Percentiles rank a stretch among this genome's conserved stretches.
phyloP scores from a whole-genome alignment of 2,329 filamentous ascomycete genomes.

The Sphaerulina populicola region DNA sequence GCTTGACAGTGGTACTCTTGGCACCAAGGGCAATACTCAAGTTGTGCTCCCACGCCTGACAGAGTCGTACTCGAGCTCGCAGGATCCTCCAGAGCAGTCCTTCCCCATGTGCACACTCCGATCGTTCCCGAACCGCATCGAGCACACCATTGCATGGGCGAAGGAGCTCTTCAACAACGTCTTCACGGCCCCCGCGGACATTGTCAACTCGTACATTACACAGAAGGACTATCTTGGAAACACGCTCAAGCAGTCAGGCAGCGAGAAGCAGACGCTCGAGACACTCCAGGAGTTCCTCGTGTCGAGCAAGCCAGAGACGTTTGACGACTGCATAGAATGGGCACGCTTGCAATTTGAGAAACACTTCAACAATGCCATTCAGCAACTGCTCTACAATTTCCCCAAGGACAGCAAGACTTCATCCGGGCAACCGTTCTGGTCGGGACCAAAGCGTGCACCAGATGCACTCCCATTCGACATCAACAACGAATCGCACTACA shows the following conservation, averaged over 20 bases:
- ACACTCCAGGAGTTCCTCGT: slow-evolving; percentile 84
- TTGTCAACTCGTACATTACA: slow-evolving; percentile 80
- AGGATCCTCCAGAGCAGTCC: slow-evolving; percentile 95
- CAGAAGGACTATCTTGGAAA: slow-evolving; percentile 84
- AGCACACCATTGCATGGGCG: slow-evolving; percentile 97
- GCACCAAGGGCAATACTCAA: slow-evolving; percentile 97
- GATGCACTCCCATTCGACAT: slow-evolving; percentile 83
- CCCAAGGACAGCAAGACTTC: slow-evolving; percentile 88
- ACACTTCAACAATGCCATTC: slow-evolving; percentile 93
- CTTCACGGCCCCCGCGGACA: slow-evolving; percentile 88
- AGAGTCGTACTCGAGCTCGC: slow-evolving; percentile 94
- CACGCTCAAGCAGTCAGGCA: slow-evolving; percentile 84
- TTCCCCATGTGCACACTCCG: slow-evolving; percentile 98
- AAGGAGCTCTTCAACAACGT: slow-evolving; percentile 90
- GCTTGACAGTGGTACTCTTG: slow-evolving; percentile 93
- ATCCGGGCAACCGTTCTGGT: slow-evolving; percentile 90
- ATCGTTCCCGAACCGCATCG: slow-evolving; percentile 96
- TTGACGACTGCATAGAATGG: slow-evolving; percentile 96
- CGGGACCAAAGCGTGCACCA: slow-evolving; percentile 91
- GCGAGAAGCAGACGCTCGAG: slow-evolving; percentile 88
- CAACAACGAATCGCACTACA: slow-evolving; percentile 75
- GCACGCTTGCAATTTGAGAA: slow-evolving; percentile 88
- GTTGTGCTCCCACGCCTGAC: slow-evolving; percentile 85
- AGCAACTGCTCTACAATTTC: slow-evolving; percentile 93
- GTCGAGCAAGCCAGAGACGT: slow-evolving; percentile 80